Base-by-base conservation (phyloP, 768 basidiomycete genomes). In the Suillus lakei region DNA sequence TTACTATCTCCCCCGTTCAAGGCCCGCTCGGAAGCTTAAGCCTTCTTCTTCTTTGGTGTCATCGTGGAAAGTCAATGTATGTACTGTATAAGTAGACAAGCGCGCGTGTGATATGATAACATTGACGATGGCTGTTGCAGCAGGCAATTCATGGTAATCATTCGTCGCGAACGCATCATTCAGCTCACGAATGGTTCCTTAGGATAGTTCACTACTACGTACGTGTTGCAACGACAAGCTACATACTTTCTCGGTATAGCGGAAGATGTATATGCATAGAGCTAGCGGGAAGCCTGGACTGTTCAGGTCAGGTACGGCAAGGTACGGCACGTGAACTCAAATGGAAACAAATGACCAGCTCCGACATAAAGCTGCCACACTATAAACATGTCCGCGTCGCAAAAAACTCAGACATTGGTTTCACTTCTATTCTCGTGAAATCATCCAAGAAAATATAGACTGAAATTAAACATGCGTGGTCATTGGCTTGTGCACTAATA, bases 31-130 rank as follows among this genome's bases (percentile, higher is more conserved):
- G 32, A 34, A 34, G 5, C 5, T 12, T n/a, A 13, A n/a, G 21
- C 10, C 53, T 7, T 34, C 32, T 54, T n/a, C 53, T 54, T 34
- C 53, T 54, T 34, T 54, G 21, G 53, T 21, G 53, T 54, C 53
- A 54, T 54, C 32, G 53, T 54, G 30, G 53, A 54, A 54, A 32
- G 53, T 32, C 53, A 54, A 54, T 32, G 12, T 13, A 54, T 54
- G 53, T n/a, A 54, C 21, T 53, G 28, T 10, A 54, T 54, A 10
- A 34, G 53, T 54, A n/a, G 21, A 34, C 32, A n/a, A 34, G 32
- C 51, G 28, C 28, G 18, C 51, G 28, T 13, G 28, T 5, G 28
- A 30, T 53, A 53, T 53, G 28, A 50, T 28, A 53, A 30, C 16
- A 30, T 26, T 30, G 16, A 53, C 51, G 36, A 34, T n/a, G 21